Conservation (phyloP, 1,284 basidiomycete genomes). For the Cerrena zonata region DNA sequence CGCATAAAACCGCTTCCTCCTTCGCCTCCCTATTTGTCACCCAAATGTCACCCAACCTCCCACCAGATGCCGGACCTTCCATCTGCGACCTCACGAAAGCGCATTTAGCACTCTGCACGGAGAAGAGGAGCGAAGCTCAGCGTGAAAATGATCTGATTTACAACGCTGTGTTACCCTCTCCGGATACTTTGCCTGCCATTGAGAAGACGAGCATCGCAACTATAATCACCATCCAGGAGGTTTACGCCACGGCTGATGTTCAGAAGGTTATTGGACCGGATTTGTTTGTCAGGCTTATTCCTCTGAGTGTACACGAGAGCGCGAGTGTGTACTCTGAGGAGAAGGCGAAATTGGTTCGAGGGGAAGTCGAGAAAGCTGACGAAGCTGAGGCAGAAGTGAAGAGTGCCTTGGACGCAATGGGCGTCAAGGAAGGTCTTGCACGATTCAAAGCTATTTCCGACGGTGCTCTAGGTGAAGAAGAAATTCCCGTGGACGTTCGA, state of each 20-base stretch:
- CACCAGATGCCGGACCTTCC: slow-evolving; percentile 76
- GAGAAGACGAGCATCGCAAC: slow-evolving; percentile 28
- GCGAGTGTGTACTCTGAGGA: slow-evolving; percentile 97
- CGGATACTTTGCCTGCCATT: slow-evolving; percentile 67
- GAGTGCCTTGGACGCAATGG: slow-evolving; percentile 78
- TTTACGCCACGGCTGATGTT: slow-evolving; percentile 86
- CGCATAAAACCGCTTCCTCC: slow-evolving; percentile 60
- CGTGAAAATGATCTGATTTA: slow-evolving; percentile 98
- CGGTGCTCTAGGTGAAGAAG: slow-evolving; percentile 61
- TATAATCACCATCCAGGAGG: slow-evolving; percentile 61
- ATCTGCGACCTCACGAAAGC: slow-evolving; percentile 81
- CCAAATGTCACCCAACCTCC: slow-evolving; percentile 77
- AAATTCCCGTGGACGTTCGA: slow-evolving; percentile 71
- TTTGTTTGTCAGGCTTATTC: slow-evolving; percentile 84
- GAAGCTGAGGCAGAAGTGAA: slow-evolving; percentile 76
- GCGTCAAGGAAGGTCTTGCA: slow-evolving; percentile 72
- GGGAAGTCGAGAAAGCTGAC: slow-evolving; percentile 84
- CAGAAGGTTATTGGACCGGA: slow-evolving; percentile 93
- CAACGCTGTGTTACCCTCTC: slow-evolving; percentile 84
- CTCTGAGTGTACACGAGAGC: slow-evolving; percentile 91
- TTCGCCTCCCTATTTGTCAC: slow-evolving; percentile 74
- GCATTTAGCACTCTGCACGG: slow-evolving; percentile 72
- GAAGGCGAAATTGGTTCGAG: slow-evolving; percentile 92
- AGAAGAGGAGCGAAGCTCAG: slow-evolving; percentile 71
- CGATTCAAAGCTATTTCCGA: slow-evolving; percentile 76